Evolutionary conservation across 78 protist genomes (phyloP).

Genomic region (Mantamonas sphyraenae): DNA sequence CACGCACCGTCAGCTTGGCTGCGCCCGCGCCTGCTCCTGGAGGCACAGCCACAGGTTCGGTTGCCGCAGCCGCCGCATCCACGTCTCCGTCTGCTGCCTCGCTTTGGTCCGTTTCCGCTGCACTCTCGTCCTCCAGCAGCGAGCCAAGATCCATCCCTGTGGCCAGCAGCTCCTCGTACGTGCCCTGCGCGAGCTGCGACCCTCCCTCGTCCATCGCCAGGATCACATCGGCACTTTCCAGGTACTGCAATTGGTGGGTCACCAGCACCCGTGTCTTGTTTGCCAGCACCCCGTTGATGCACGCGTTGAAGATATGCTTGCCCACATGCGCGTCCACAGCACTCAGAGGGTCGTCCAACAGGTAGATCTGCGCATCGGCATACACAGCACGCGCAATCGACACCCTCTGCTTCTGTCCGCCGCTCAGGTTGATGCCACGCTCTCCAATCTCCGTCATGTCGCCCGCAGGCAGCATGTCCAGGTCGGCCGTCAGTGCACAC

Average conservation of each 20-base stretch:
- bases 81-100: too few relatives aligned
- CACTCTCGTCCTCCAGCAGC: too few relatives aligned
- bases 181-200: too few relatives aligned
- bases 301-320: conserved; percentile 36
- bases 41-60: too few relatives aligned
- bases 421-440: conserved; percentile 61
- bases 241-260: conserved; percentile 28
- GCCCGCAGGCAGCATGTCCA: conserved; percentile 30
- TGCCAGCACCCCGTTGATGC: conserved; percentile 12
- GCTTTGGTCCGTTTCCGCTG: too few relatives aligned
- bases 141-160: too few relatives aligned
- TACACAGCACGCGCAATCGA: conserved; percentile 75
- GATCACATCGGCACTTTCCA: conserved; percentile 3
- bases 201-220: conserved; percentile 14
- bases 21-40: too few relatives aligned
- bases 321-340: conserved; percentile 88
- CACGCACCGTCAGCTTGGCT: too few relatives aligned
- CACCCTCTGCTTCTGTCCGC: conserved; percentile 61
- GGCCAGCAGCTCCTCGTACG: too few relatives aligned
- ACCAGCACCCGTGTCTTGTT: conserved; percentile 48
- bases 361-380: conserved; percentile 61
- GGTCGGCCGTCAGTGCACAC: conserved; percentile 26
- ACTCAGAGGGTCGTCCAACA: conserved; percentile 77
- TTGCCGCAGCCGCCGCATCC: too few relatives aligned
- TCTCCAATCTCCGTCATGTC: conserved; percentile 72